Evolutionary conservation across 1,284 basidiomycete species (phyloP), one percentile per base, ranked within the genome.

Genomic region (Fistulina hepatica): DNA sequence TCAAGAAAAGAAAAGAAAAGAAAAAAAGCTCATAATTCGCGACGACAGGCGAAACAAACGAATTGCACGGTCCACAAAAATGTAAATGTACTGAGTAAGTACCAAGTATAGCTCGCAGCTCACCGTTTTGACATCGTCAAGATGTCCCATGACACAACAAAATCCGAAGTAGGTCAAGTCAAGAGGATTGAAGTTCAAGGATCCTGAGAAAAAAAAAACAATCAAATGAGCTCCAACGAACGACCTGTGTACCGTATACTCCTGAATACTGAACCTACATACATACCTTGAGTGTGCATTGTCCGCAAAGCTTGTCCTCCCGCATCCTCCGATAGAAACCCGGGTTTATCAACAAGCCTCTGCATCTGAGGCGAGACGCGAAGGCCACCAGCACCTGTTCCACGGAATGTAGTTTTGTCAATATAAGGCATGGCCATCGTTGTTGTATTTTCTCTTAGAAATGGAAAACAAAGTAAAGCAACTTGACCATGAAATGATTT

Each of bases 161-260:
- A 55, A 41, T 0, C 58, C 64, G 35, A 72, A 67, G 0, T 41
- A 34, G 6, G 59, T 64, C 8, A 70, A 50, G 16, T 51, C 49
- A 21, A 39, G 45, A 1, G 42, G 33, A n/a, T 65, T 42, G 21
- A 60, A 53, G 1, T 39, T 44, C 11, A 44, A 21, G 12, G 54
- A 53, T 8, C 47, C 58, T 62, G 34, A 19, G 20, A 11, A 16
- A 9, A 21, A 22, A 26, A 15, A 33, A 7, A 36, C 24, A 21
- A 9, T 12, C 10, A 30, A 13, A n/a, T n/a, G n/a, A n/a, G n/a
- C n/a, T n/a, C n/a, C n/a, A n/a, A n/a, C n/a, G n/a, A n/a, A n/a
- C n/a, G n/a, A n/a, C n/a, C n/a, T n/a, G n/a, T n/a, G n/a, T n/a
- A n/a, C n/a, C n/a, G n/a, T n/a, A n/a, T n/a, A n/a, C 22, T 15